Base-by-base conservation (phyloP, 768 basidiomycete genomes). In the Zangia roseola region DNA sequence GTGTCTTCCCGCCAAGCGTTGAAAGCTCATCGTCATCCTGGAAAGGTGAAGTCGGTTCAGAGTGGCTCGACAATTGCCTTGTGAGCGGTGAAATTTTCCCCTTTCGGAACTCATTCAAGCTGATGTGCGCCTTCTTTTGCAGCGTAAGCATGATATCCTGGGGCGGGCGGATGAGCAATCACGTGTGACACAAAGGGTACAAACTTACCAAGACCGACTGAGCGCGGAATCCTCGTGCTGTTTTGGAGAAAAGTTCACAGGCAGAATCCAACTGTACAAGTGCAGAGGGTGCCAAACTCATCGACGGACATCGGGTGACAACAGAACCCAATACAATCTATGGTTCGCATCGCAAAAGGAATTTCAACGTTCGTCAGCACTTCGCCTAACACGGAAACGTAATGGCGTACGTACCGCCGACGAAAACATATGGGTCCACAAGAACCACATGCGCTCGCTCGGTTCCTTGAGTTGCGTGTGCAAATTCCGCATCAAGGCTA, bases 281-380 rank as follows among this genome's bases (percentile, higher is more conserved):
- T 5, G 86, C 86, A 20, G 86, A 88, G 16, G 84, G 83, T 19
- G 86, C 86, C 52, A 88, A 67, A 56, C 84, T 86, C 80, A 88
- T 86, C 16, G 86, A 88, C 10, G 86, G 86, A 65, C 86, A 88
- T 43, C 85, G 75, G 16, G 86, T 88, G 10, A 88, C 86, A 30
- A 88, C 85, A 19, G 85, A 84, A 30, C 86, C 86, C 40, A 88
- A 68, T 43, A 88, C 74, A 53, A 88, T 87, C 83, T 61, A 40
- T 35, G 24, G 33, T 49, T 53, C 42, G 23, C 20, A 30, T 43
- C 43, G 36, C 14, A 35, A 40, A 37, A 40, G 35, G 33, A 47
- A 49, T 52, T 54, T 31, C 50, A 40, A 43, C 26, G 12, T 24
- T 28, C 23, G 53, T 67, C 39, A 65, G 57, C 28, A 26, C 31